Evolutionary conservation across 352 stramenopile genomes (phyloP), one percentile per base, ranked within the genome.

Genomic region (Globisporangium sylvaticum): DNA sequence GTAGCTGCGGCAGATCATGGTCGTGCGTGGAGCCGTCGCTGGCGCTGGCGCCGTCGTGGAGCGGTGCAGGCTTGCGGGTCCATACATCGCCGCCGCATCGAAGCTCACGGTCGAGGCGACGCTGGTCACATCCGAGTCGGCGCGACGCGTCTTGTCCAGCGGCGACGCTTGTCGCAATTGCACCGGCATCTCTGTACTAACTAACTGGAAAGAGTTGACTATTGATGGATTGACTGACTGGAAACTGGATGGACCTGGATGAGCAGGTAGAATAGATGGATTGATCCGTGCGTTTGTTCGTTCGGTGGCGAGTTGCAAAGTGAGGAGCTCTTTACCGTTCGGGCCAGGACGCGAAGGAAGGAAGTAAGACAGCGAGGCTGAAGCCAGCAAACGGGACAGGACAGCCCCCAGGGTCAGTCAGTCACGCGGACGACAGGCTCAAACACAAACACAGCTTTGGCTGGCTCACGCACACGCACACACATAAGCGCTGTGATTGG

Each of bases 141-240:
- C 14, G 34, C n/a, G 10, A 14, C 14, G 18, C 12, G 24, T 27
- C 29, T 54, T 44, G 32, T 44, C 42, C 22, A 58, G 29, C 48
- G 24, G 25, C 2, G 48, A 46, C n/a, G 48, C 42, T 39, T 66
- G 61, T 48, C 46, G 32, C n/a, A 59, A 29, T 22, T 66, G 61
- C 29, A 27, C 50, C 10, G 50, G 50, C 50, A 57, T 58, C n/a
- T n/a, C n/a, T n/a, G n/a, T 0, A 9, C 15, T 8, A 7, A 3
- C 5, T 48, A 5, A 20, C 34, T 48, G 4, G 39, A 20, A 18
- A n/a, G 42, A n/a, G 15, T 7, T 22, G 18, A 22, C 8, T 48
- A n/a, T 59, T n/a, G 29, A 5, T 5, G 18, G 18, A n/a, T 44
- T 4, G 25, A 20, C 32, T 29, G 61, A 48, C 42, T 27, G 20